Evolutionary conservation across 1,139 yeast species (phyloP), one percentile per base, ranked within the genome.

Genomic region (Candida sp.): DNA sequence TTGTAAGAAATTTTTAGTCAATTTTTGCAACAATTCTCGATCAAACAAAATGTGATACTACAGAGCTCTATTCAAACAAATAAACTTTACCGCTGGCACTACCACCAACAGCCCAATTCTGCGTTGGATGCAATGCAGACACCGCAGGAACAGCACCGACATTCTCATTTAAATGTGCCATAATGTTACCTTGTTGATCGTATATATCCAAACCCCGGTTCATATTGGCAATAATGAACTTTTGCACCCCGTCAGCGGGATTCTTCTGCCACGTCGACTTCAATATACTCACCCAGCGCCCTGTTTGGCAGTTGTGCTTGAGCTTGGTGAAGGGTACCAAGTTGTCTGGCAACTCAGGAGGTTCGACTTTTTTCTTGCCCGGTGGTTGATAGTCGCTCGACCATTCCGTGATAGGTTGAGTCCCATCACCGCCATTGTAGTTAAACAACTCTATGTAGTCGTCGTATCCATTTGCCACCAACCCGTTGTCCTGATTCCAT

Each of bases 101-200:
- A 7, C 97, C 98, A 3, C 98, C 99, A 1, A 84, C 92, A 3
- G 89, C 73, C 97, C 98, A 92, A 66, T 93, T 91, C 60, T 86
- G 80, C 1, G 89, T 81, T 3, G 94, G 96, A 66, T 94, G 98
- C 71, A 94, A 78, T 25, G 83, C 76, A 25, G 84, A 78, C 1
- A 90, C 98, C 0, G 98, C 98, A 2, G 98, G 98, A 1, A 94
- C 97, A 0, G 96, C 92, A 0, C 96, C 90, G 68, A 89, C 82
- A 9, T 70, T 60, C 46, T 82, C 86, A 3, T 82, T 76, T 35
- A 90, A 68, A 64, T 90, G 96, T 1, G 93, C 96, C 27, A 93
- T 64, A 54, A 88, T 92, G 44, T 80, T 78, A 1, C 98, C 98
- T 39, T 81, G 73, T 55, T 88, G 84, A 45, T 85, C 85, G 62